Conservation (phyloP, 805 yeast genomes). For the Candida quercuum region DNA sequence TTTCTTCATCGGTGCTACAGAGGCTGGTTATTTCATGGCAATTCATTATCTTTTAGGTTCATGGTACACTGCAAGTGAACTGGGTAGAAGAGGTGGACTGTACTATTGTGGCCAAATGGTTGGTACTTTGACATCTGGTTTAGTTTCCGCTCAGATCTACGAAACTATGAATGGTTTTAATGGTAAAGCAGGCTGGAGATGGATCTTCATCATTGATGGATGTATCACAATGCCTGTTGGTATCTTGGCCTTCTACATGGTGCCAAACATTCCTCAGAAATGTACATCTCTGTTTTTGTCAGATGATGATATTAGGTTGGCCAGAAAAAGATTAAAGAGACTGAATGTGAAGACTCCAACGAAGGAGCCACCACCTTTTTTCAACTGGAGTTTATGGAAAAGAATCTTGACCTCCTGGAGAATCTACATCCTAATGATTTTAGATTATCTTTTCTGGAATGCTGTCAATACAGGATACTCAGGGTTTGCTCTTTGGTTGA, state of each 20-base stretch:
- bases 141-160: slow-evolving; percentile 43
- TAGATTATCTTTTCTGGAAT: slow-evolving; percentile 52
- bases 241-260: slow-evolving; percentile 44
- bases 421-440: slow-evolving; percentile 40
- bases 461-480: slow-evolving; percentile 45
- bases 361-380: slow-evolving; percentile 26
- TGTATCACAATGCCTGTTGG: slow-evolving; percentile 56
- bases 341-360: slow-evolving; percentile 33
- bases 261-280: slow-evolving; percentile 64
- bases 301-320: slow-evolving; percentile 51
- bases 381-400: slow-evolving; percentile 44
- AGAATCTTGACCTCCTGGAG: slow-evolving; percentile 51
- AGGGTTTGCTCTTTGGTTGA: slow-evolving; percentile 43
- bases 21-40: slow-evolving; percentile 12
- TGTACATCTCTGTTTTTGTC: slow-evolving; percentile 48
- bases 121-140: slow-evolving; percentile 50
- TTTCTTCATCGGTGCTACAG: slow-evolving; percentile 11
- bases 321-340: slow-evolving; percentile 37
- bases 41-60: slow-evolving; percentile 54
- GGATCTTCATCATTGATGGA: slow-evolving; percentile 64
- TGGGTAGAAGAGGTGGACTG: slow-evolving; percentile 54
- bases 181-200: slow-evolving; percentile 56
- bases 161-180: slow-evolving; percentile 33
- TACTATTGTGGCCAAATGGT: slow-evolving; percentile 48
- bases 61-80: slow-evolving; percentile 52